Conservation (phyloP, 2,329 filamentous ascomycete species). For the Ophiostoma ulmi region DNA sequence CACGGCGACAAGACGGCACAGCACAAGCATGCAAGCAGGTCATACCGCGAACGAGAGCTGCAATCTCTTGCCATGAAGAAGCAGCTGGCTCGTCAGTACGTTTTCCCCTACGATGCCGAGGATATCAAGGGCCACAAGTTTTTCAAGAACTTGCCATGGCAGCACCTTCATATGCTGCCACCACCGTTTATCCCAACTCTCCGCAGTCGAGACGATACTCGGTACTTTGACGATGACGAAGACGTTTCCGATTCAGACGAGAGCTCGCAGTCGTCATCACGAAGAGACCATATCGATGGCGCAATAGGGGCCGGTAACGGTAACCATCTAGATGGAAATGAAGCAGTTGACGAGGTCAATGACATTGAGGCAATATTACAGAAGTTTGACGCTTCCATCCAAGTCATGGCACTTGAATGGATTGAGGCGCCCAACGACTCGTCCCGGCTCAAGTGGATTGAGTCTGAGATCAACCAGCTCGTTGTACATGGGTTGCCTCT, state of each 20-base stretch:
- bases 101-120: slow-evolving; percentile 77
- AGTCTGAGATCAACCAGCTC: slow-evolving; percentile 44
- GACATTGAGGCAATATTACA: slow-evolving; percentile 12
- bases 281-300: not conserved
- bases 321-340: not conserved
- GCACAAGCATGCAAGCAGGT: slow-evolving; percentile 29
- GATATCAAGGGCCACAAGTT: slow-evolving; percentile 88
- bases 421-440: slow-evolving; percentile 47
- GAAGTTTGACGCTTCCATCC: slow-evolving; percentile 30
- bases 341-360: not conserved
- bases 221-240: slow-evolving; percentile 82
- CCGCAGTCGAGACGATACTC: slow-evolving; percentile 63
- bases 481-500: slow-evolving; percentile 31
- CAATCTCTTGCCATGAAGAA: slow-evolving; percentile 10
- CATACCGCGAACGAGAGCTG: slow-evolving; percentile 24
- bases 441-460: slow-evolving; percentile 44
- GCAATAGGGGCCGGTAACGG: not conserved
- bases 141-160: slow-evolving; percentile 77
- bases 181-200: slow-evolving; percentile 81
- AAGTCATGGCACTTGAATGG: slow-evolving; percentile 42
- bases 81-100: slow-evolving; percentile 49
- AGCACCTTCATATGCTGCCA: slow-evolving; percentile 60
- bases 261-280: slow-evolving; percentile 13
- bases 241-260: slow-evolving; percentile 54
- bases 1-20: not conserved